A percentile compares a stretch with the other conserved stretches of the same genome.
Evolutionary conservation across 202 grass and related monocot genomes (phyloP).

Genomic region (Musa balbisiana): DNA sequence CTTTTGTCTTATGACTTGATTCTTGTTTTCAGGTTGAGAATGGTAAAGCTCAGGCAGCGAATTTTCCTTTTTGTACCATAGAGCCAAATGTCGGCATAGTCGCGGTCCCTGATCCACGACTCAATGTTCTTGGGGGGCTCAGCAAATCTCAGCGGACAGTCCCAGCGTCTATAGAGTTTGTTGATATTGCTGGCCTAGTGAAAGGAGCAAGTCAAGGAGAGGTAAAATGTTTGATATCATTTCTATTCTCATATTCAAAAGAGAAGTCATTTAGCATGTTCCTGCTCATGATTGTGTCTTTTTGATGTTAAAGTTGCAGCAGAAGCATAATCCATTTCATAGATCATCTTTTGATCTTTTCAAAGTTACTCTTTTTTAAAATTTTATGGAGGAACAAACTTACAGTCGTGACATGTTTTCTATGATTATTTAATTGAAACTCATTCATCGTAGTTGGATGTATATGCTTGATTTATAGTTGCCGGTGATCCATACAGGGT

Average conservation of each 20-base stretch:
- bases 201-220: constrained; percentile 99
- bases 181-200: constrained; percentile 93
- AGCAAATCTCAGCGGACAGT: constrained; percentile 70
- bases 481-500: no score
- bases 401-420: background rate
- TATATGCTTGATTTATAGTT: no score
- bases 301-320: background rate
- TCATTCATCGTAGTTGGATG: no score
- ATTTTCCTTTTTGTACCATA: constrained; percentile 93
- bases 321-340: no score
- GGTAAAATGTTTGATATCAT: constrained; percentile 26
- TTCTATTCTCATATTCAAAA: background rate
- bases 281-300: background rate
- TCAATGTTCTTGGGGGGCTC: constrained; percentile 61
- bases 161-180: constrained; percentile 90
- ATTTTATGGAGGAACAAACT: background rate
- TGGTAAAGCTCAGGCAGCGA: constrained; percentile 91
- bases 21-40: constrained; percentile 67
- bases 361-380: background rate
- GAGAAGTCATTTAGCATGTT: background rate
- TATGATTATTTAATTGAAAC: no score
- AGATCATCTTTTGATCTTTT: background rate
- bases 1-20: background rate
- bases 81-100: constrained; percentile 83
- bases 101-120: constrained; percentile 67